Conservation (phyloP, 257 asterid species). For the Craterostigma plantagineum region DNA sequence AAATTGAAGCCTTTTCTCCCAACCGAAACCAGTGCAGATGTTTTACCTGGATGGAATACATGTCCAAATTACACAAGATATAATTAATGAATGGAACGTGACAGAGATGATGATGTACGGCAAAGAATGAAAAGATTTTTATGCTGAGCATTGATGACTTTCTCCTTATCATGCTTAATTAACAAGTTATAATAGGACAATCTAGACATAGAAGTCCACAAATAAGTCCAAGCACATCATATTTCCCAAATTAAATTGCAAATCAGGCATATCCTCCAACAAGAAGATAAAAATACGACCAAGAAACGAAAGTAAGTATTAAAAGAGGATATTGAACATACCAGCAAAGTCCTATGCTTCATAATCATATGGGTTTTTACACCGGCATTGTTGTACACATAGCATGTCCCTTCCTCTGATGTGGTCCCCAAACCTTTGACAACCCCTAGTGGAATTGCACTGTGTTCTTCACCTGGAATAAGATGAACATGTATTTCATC, state of each 20-base stretch:
- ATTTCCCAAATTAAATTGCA: too few relatives aligned
- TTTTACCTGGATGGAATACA: conserved; percentile 48
- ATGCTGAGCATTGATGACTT: conserved; percentile 7
- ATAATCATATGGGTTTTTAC: conserved; percentile 62
- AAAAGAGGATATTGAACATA: conserved; percentile 10
- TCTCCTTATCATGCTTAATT: too few relatives aligned
- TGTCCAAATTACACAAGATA: conserved; percentile 6
- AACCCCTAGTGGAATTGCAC: conserved; percentile 40
- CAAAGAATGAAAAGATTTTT: too few relatives aligned
- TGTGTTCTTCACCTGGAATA: conserved; percentile 15
- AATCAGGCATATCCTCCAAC: conserved; percentile 19
- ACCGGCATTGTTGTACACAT: conserved; percentile 41
- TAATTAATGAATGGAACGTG: neutral
- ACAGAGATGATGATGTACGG: neutral
- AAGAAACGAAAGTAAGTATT: neutral
- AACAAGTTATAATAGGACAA: too few relatives aligned
- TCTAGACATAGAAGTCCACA: too few relatives aligned
- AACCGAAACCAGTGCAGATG: conserved; percentile 88
- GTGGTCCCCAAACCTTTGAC: conserved; percentile 71
- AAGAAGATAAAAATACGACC: neutral
- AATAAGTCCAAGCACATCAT: too few relatives aligned
- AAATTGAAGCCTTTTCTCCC: conserved; percentile 61
- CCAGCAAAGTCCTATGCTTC: conserved; percentile 90
- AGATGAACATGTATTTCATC: conserved; percentile 61
- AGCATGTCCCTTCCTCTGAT: conserved; percentile 78